Evolutionary conservation across 805 yeast species (phyloP).

Genomic region (Hanseniaspora thailandica): DNA sequence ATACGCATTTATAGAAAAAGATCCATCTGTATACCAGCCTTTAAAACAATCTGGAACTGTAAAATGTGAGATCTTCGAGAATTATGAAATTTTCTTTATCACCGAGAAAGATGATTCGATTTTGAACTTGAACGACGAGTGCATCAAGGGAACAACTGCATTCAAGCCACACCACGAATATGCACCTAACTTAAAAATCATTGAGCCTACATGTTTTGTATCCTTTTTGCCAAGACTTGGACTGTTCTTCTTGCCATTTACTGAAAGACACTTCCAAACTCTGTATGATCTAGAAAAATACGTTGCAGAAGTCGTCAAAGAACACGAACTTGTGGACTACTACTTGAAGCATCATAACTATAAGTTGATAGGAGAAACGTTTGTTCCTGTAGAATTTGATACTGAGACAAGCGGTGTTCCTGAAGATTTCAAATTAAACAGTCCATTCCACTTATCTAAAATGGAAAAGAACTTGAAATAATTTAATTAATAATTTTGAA

Average conservation of each 20-base stretch:
- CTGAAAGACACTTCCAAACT: conserved; percentile 5
- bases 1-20: conserved; percentile 21
- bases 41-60: conserved; percentile 15
- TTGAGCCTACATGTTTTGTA: conserved; percentile 10
- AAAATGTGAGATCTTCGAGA: neutral
- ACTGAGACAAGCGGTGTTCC: conserved; percentile 23
- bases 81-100: neutral
- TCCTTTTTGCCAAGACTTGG: conserved; percentile 5
- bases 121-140: conserved; percentile 15
- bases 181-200: neutral
- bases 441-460: neutral
- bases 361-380: neutral
- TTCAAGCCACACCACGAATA: conserved; percentile 7
- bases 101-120: neutral
- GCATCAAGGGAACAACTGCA: conserved; percentile 17
- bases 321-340: conserved; percentile 3
- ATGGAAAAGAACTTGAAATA: neutral
- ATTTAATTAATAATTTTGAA: too few relatives aligned
- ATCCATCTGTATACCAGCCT: conserved; percentile 18
- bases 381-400: neutral
- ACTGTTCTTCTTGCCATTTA: neutral
- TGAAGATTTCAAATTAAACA: conserved; percentile 29
- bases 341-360: neutral
- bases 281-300: neutral
- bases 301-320: neutral